Base-by-base conservation (phyloP, 2,329 filamentous ascomycete species). In the Pleurostoma richardsiae region DNA sequence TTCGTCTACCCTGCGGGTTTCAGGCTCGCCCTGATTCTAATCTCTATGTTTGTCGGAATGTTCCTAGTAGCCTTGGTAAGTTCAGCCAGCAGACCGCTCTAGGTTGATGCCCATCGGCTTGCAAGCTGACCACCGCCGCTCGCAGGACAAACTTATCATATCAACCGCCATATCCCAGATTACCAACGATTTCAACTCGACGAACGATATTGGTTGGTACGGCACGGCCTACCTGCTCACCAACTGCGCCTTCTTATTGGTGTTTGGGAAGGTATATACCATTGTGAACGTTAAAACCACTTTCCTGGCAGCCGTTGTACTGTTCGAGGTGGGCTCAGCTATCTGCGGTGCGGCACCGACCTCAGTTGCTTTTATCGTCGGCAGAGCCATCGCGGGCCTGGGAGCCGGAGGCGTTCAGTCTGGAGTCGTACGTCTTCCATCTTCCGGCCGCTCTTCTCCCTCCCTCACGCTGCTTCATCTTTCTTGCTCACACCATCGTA, bases 151-250 rank as follows among this genome's bases (percentile, higher is more conserved):
- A 10, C 54, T 66, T 28, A 67, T 67, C 49, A 58, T 67, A 45
- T 59, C 62, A 1, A 69, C 67, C 3, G 67, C 66, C n/a, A 65
- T 69, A 40, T 66, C 65, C n/a, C 57, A 57, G 42, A 68, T 68
- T 54, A 68, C 65, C 3, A 60, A 68, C 48, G 62, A 67, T 33
- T 69, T 68, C 54, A 49, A 64, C 46, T 66, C 63, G 6, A 54
- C 66, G 4, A 56, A 56, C 4, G 65, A 69, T 47, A 60, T 68
- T n/a, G 63, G 66, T 29, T 69, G 65, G 65, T 69, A 69, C 47
- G 64, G 64, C 27, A 61, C 60, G n/a, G 64, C 63, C 28, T 70
- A 66, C 46, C 49, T 68, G 45, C 49, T 69, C 11, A 67, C 64
- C 1, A 60, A 59, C 39, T 64, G 60, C 40, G 56, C 63, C 43